A percentile compares a stretch with the other conserved stretches of the same genome.
Conservation (phyloP, 345 rosid species). For the Psidium friedrichsthalianum region DNA sequence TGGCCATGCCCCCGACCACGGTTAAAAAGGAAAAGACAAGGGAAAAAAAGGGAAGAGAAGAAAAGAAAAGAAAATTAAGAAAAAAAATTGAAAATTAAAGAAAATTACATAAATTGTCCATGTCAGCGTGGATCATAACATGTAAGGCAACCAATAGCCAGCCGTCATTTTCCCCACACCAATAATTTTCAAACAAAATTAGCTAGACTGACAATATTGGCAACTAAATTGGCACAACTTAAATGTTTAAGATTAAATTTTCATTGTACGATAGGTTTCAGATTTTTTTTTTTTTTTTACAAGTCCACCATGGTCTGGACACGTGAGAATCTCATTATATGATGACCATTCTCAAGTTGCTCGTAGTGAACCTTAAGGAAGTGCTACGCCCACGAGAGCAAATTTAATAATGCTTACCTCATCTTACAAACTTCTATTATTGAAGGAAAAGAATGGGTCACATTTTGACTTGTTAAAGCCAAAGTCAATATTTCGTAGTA, state of each 20-base stretch:
- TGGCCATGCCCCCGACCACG: fast-evolving
- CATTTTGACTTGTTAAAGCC: neutral
- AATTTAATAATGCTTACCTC: neutral
- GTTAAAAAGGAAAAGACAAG: neutral
- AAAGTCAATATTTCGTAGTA: neutral
- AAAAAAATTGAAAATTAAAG: neutral
- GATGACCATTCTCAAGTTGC: neutral
- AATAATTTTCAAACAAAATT: neutral
- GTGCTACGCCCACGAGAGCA: neutral
- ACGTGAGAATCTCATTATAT: neutral
- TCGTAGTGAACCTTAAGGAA: neutral
- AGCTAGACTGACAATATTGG: neutral
- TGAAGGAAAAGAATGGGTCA: neutral
- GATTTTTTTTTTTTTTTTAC: neutral
- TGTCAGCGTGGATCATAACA: fast-evolving
- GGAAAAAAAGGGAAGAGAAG: no score
- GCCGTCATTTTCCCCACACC: fast-evolving
- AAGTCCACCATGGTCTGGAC: neutral
- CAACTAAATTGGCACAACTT: no score
- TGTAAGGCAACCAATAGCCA: fast-evolving
- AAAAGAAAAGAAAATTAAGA: no score
- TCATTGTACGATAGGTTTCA: neutral
- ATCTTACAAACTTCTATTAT: neutral
- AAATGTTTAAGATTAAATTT: no score
- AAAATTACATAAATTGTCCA: neutral